These are phyloP conservation scores for Pouteria glomerata DNA, from an alignment of 148 eudicot species.

Conservation along the genomic window DNA sequence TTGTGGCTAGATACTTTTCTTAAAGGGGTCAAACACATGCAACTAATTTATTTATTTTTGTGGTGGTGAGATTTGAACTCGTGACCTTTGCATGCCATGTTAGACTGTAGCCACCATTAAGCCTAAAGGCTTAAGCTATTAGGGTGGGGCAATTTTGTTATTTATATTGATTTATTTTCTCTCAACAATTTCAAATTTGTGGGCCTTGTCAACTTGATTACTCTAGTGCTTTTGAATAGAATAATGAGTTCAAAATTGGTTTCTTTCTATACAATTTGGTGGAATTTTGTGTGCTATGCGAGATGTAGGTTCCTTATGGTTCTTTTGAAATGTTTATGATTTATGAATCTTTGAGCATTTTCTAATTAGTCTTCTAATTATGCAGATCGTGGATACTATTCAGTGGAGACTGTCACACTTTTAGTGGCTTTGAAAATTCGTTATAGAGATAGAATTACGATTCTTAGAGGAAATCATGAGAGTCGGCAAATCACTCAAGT, in stretches of 20 bases:
- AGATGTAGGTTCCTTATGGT: background rate
- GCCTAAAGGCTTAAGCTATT: too few species aligned
- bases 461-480: slow-evolving; percentile 95
- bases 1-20: too few species aligned
- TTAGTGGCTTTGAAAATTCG: slow-evolving; percentile 95
- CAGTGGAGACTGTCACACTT: slow-evolving; percentile 90
- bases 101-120: too few species aligned
- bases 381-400: slow-evolving; percentile 95
- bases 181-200: background rate
- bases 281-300: background rate
- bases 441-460: slow-evolving; percentile 88
- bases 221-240: background rate
- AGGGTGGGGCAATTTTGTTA: too few species aligned
- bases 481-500: slow-evolving; percentile 98
- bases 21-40: too few species aligned
- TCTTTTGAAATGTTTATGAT: background rate
- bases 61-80: too few species aligned
- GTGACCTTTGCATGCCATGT: too few species aligned
- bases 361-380: background rate
- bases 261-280: background rate
- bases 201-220: slow-evolving; percentile 2
- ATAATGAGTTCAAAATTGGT: background rate
- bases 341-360: background rate
- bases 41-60: too few species aligned
- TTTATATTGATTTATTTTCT: too few species aligned